Percentiles rank a stretch among this genome's conserved stretches.
These are phyloP conservation scores for Podila epicladia DNA, from an alignment of 192 early-diverging fungal genomes.

Conservation along the genomic window DNA sequence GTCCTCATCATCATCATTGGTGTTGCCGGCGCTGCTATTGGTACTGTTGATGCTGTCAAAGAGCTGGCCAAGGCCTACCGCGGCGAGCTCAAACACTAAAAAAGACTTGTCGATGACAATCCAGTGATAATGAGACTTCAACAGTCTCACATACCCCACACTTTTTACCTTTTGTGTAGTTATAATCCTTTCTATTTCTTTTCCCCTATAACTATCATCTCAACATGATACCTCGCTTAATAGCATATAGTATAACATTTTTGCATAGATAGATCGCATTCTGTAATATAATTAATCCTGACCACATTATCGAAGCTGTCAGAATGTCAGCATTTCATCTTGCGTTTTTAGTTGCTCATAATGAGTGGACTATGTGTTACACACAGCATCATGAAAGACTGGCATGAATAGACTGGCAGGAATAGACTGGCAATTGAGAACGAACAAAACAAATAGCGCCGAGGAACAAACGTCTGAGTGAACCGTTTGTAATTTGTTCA, in stretches of 20 bases:
- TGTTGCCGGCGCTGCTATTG: conserved; percentile 68
- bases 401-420: no score
- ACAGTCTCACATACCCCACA: conserved; percentile 3
- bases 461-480: no score
- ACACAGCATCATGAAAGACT: no score
- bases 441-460: no score
- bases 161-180: not conserved
- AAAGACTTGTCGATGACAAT: not conserved
- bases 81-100: conserved; percentile 25
- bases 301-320: not conserved
- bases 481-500: no score
- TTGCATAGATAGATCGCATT: not conserved
- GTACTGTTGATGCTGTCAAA: conserved; percentile 70
- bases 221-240: not conserved
- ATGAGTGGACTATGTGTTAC: no score
- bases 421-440: no score
- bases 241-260: not conserved
- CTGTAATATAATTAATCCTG: not conserved
- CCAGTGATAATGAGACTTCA: not conserved
- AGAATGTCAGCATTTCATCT: no score
- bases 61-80: conserved; percentile 63
- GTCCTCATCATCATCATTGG: conserved; percentile 59
- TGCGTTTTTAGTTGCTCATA: no score
- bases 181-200: not conserved
- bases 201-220: not conserved